phyloP scores from a whole-genome alignment of 2,329 filamentous ascomycete species.

The Cladosporium velox region DNA sequence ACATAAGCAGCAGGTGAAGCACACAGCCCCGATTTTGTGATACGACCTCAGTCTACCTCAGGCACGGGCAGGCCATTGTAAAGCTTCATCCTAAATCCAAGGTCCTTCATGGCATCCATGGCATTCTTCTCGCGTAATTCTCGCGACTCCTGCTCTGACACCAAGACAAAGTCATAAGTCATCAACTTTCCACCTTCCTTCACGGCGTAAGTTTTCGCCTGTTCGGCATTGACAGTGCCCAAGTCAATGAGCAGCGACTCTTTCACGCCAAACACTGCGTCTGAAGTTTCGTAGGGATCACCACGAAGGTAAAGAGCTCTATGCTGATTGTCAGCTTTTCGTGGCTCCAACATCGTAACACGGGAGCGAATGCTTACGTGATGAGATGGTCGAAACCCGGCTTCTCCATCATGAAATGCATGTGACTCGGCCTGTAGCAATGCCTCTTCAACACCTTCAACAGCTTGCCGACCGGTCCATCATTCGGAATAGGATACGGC shows the following conservation, averaged over 20 bases:
- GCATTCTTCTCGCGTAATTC: slow-evolving; percentile 67
- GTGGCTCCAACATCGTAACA: not conserved
- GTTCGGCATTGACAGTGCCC: slow-evolving; percentile 53
- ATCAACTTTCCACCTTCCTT: slow-evolving; percentile 59
- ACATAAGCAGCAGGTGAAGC: not conserved
- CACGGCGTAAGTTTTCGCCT: slow-evolving; percentile 63
- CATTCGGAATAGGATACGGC: slow-evolving; percentile 80
- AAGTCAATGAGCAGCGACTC: slow-evolving; percentile 72
- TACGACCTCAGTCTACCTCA: slow-evolving; percentile 56
- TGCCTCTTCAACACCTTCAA: slow-evolving; percentile 69
- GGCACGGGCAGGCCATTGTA: slow-evolving; percentile 76
- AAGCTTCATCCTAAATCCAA: slow-evolving; percentile 71
- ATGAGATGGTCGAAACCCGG: slow-evolving; percentile 76
- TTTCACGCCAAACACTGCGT: slow-evolving; percentile 87
- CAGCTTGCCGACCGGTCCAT: slow-evolving; percentile 78
- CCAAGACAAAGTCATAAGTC: slow-evolving; percentile 74
- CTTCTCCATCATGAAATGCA: slow-evolving; percentile 90
- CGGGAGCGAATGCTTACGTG: slow-evolving; percentile 61
- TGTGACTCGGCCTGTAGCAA: slow-evolving; percentile 73
- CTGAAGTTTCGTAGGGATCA: slow-evolving; percentile 79
- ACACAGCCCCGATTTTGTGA: not conserved
- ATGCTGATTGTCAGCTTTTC: slow-evolving; percentile 21
- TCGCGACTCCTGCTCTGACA: slow-evolving; percentile 68
- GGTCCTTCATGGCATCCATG: slow-evolving; percentile 63
- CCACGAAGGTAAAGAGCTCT: slow-evolving; percentile 76